Percentiles rank a stretch among this genome's conserved stretches.
Evolutionary conservation across 2,329 filamentous ascomycete species (phyloP).

Genomic region (Fusarium sp.): DNA sequence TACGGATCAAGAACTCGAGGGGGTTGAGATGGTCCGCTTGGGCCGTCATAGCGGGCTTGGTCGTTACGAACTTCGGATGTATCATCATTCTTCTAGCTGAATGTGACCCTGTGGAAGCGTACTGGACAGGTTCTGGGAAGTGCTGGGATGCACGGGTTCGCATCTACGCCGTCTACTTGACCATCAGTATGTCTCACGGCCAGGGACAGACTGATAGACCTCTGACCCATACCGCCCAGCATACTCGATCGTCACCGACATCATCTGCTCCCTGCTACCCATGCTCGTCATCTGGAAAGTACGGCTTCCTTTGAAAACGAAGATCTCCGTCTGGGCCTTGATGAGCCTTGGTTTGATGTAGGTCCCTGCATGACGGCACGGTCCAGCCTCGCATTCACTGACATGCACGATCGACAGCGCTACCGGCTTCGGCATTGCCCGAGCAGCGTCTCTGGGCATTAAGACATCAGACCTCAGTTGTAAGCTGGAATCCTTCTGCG

Average conservation of each 20-base stretch:
- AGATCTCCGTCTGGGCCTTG: constrained; percentile 48
- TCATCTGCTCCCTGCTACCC: constrained; percentile 44
- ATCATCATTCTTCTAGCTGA: constrained; percentile 51
- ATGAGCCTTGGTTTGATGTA: constrained; percentile 49
- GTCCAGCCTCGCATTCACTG: background rate
- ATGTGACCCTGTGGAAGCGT: constrained; percentile 47
- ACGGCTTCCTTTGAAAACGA: constrained; percentile 46
- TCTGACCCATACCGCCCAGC: constrained; percentile 5
- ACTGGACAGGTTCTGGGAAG: constrained; percentile 47
- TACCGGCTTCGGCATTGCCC: constrained; percentile 38
- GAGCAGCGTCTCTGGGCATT: constrained; percentile 36
- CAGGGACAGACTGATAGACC: background rate
- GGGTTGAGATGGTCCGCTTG: constrained; percentile 48
- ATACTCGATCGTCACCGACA: constrained; percentile 35
- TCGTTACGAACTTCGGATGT: constrained; percentile 48
- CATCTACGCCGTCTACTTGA: constrained; percentile 51
- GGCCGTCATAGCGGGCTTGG: constrained; percentile 47
- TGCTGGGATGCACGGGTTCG: constrained; percentile 50
- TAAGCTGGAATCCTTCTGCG: background rate
- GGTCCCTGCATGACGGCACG: background rate
- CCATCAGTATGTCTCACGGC: constrained; percentile 40
- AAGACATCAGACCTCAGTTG: constrained; percentile 39
- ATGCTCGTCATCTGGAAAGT: constrained; percentile 51
- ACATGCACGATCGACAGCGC: constrained; percentile 19
- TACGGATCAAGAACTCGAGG: constrained; percentile 55